Base-by-base conservation (phyloP, 2,329 filamentous ascomycete genomes). In the Myriosclerotinia scirpicola region DNA sequence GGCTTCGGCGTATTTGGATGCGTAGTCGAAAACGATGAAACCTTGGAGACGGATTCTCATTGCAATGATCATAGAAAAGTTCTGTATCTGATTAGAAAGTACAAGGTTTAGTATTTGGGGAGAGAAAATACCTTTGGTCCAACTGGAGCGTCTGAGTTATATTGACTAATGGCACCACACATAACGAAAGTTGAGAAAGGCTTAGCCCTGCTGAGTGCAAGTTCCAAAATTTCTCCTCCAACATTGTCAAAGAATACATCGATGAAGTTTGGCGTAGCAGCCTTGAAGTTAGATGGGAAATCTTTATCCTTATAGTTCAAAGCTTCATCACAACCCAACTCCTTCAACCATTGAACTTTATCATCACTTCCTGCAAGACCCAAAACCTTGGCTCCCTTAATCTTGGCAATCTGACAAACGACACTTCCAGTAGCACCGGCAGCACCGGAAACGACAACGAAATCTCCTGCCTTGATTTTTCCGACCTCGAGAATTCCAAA, bases 361-460 rank as follows among this genome's bases (percentile, higher is more conserved):
- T 89, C 86, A 46, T 86, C 82, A 64, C 82, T 84, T 0, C 89
- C 89, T 0, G 87, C 87, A 69, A 91, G 81, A 8, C 89, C 89
- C 15, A 91, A 85, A 3, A 81, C 74, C 71, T 80, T 84, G 72
- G 58, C 84, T 15, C 89, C 90, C 77, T 87, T 86, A 64, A 92
- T 79, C 80, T 91, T 92, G 22, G 90, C 89, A 71, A 93, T 91
- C 78, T 94, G 91, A 0, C 89, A 90, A 0, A 86, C 90, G 1
- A 93, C 85, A 73, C 85, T 89, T 1, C 91, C 91, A 0, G 91
- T 93, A 0, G 90, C 91, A 2, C 91, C 91, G 0, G 91, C 91
- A 1, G 91, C 91, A 8, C 90, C 90, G 11, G 87, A 90, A 0
- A 94, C 88, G 9, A 93, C 89, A 1, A 94, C 90, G 5, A 89